Base-by-base conservation (phyloP, 306 rosid genomes). In the Begonia masoniana region DNA sequence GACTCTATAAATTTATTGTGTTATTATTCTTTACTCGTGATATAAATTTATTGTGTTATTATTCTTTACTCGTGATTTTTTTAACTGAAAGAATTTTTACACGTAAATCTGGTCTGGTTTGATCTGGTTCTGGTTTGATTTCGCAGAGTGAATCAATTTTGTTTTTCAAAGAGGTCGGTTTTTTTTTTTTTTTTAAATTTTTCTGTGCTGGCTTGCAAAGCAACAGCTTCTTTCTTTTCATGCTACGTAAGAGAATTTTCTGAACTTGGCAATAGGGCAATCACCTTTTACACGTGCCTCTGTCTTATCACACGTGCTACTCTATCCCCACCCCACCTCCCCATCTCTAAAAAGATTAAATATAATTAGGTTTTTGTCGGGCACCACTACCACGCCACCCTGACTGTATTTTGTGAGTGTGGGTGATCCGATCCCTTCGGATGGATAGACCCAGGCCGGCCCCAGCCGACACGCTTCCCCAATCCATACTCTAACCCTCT, bases 401-500 rank as follows among this genome's bases (percentile, higher is more conserved):
- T 31, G 8, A 31, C 49, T 45, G 15, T 45, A n/a, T 10, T 24
- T 11, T 45, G 15, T 45, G n/a, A 45, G 13, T 12, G 9, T 45
- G 0, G 49, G 10, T 10, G 39, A 31, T 31, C 39, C 39, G 39
- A 31, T 31, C 49, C 15, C 14, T n/a, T n/a, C 9, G 4, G 49
- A 3, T 31, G 4, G 49, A 3, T 31, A 6, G 39, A 31, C 39
- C 39, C 39, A 4, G 8, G 8, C 39, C 1, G 39, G 39, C 39
- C 49, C 49, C 49, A 45, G n/a, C 49, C 49, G 49, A 45, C 49
- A 45, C 13, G 49, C n/a, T 45, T 45, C 49, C 49, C 49, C 15
- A 10, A 3, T 6, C 49, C 49, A 2, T 2, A 11, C 49, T 11
- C n/a, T 10, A 45, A 45, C 9, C 15, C 1, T 45, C 49, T 10